Conservation (phyloP, 768 basidiomycete species). For the Panus rudis region DNA sequence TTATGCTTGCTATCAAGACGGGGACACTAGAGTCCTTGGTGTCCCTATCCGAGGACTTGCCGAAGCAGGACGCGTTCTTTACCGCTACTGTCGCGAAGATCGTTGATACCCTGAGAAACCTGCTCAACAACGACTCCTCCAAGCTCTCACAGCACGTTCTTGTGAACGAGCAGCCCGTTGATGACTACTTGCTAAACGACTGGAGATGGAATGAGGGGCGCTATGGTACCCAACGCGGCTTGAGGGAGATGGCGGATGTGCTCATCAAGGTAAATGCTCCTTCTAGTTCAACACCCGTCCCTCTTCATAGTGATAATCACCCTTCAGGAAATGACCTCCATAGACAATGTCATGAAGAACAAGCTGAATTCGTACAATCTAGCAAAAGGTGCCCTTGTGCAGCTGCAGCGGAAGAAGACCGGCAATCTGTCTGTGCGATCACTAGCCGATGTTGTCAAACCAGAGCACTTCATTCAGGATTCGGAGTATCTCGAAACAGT, state of each 20-base stretch:
- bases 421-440: slow-evolving; percentile 93
- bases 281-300: no score
- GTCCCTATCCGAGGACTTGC: slow-evolving; percentile 83
- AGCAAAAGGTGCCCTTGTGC: slow-evolving; percentile 84
- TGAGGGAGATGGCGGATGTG: slow-evolving; percentile 79
- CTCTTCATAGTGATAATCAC: no score
- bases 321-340: slow-evolving; percentile 82
- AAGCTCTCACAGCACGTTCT: slow-evolving; percentile 71
- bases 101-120: slow-evolving; percentile 87
- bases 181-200: slow-evolving; percentile 67
- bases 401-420: slow-evolving; percentile 91
- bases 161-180: slow-evolving; percentile 73
- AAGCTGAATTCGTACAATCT: slow-evolving; percentile 90
- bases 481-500: slow-evolving; percentile 94
- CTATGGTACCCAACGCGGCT: slow-evolving; percentile 75
- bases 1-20: slow-evolving; percentile 43
- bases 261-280: slow-evolving; percentile 64
- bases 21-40: slow-evolving; percentile 91
- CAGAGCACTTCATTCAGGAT: slow-evolving; percentile 75
- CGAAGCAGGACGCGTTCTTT: slow-evolving; percentile 86
- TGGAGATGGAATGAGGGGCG: slow-evolving; percentile 96
- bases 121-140: slow-evolving; percentile 80
- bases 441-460: slow-evolving; percentile 75
- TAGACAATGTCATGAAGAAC: slow-evolving; percentile 90
- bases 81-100: slow-evolving; percentile 85